Percentiles rank a stretch among this genome's conserved stretches.
These are phyloP conservation scores for Ustanciosporium gigantosporum DNA, from an alignment of 1,284 basidiomycete genomes.

Conservation along the genomic window DNA sequence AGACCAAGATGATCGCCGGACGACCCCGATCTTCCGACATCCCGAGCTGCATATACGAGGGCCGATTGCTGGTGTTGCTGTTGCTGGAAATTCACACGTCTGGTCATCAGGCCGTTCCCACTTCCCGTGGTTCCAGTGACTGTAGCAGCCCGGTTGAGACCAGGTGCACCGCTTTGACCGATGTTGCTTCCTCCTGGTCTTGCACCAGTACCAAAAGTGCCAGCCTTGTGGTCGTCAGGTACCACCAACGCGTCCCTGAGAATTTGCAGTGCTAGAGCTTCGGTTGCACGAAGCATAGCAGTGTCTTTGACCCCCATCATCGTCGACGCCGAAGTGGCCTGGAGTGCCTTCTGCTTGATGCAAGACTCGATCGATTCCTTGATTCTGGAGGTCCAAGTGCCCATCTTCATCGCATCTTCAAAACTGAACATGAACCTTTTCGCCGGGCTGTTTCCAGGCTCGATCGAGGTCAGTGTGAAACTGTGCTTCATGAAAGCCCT, in stretches of 20 bases:
- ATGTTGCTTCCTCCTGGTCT: not conserved
- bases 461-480: constrained; percentile 29
- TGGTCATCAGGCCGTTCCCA: not conserved
- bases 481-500: constrained; percentile 49
- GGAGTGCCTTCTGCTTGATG: constrained; percentile 5
- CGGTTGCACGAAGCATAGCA: constrained; percentile 5
- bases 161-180: not conserved
- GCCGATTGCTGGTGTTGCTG: too few relatives aligned
- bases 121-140: not conserved
- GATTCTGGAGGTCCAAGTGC: constrained; percentile 13
- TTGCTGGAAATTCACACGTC: too few relatives aligned
- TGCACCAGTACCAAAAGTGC: not conserved
- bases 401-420: constrained; percentile 17
- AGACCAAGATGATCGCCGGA: not conserved
- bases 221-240: constrained; percentile 2
- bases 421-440: constrained; percentile 49
- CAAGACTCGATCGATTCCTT: constrained; percentile 4
- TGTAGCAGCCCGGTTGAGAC: constrained; percentile 10
- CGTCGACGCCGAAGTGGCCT: not conserved
- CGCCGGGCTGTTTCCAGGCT: not conserved
- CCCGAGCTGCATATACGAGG: not conserved
- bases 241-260: constrained; percentile 42
- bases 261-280: constrained; percentile 34
- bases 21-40: not conserved
- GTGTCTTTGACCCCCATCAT: not conserved